Evolutionary conservation across 331 rosid species (phyloP), one percentile per base, ranked within the genome.

Genomic region (Malus hybrid): DNA sequence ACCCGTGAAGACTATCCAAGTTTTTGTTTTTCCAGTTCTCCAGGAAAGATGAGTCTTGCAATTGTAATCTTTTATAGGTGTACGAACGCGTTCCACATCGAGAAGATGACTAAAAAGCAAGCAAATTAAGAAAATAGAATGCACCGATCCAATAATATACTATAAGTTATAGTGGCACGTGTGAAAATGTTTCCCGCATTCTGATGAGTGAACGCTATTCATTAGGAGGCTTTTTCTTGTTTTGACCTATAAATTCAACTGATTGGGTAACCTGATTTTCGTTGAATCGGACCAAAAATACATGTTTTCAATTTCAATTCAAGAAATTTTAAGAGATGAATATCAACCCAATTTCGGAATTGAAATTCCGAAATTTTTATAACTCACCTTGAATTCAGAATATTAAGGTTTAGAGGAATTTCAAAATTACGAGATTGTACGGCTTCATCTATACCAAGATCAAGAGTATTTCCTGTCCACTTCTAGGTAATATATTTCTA

Each of bases 161-260:
- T 20, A 15, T 57, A 36, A 33, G 29, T 9, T 39, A 15, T 6
- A 10, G 18, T 60, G 44, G 69, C 77, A 80, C 69, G 80, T 80
- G 84, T 75, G 84, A 80, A 75, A 42, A 32, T 36, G 60, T 11
- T 61, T 5, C 7, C 19, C 5, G 50, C 61, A 36, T 66, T 75
- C 52, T 61, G 34, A 6, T 74, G 36, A 32, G 5, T 6, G 54
- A 12, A 34, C 56, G 31, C 83, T 80, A 74, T 80, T 74, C 76
- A 74, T 68, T 22, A 33, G 61, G 65, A 27, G 83, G 79, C 83
- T 18, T 20, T 55, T 48, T 13, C 59, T n/a, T 14, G 19, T 48
- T 78, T 70, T 36, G 33, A 52, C 33, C 68, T 34, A 28, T 19
- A 33, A 50, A 31, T 65, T 28, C 29, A 28, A 28, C 29, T 28